Base-by-base conservation (phyloP, 495 filamentous ascomycete genomes). In the Penicillium daleae region DNA sequence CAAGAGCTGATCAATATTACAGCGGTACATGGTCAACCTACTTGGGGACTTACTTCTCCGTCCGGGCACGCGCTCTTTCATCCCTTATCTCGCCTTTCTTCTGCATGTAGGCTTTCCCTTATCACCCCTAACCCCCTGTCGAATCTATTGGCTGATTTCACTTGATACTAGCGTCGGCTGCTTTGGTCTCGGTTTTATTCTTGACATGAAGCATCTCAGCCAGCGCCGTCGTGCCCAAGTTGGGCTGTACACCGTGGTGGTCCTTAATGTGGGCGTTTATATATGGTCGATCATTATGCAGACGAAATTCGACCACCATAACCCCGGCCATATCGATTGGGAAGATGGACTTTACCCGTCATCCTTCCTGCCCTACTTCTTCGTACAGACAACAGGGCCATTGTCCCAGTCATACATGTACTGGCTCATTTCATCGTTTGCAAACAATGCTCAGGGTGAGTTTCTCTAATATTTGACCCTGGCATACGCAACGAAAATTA, bases 231-330 rank as follows among this genome's bases (percentile, higher is more conserved):
- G 71, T 10, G 71, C 71, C 51, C 68, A 74, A 53, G 59, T 74
- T 22, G 71, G 71, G 15, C 61, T 74, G 9, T 71, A 64, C 48
- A 74, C 57, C 4, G 71, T 74, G 29, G 68, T 71, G 7, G 58
- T 71, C 15, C 65, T 74, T 17, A 74, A 74, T 21, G 60, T 70
- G 22, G 71, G 66, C 19, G 68, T 74, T 3, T 74, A 74, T 13
- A 68, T 71, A 40, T 74, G 71, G 71, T 70, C 68, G n/a, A 74
- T 74, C 10, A 65, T 70, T 4, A 74, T 74, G 68, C 68, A 74
- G 39, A 48, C 42, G 8, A 66, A 60, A 52, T 74, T 74, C 40
- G 60, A 70, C 33, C 61, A 52, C 49, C 52, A 74, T 37, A 21
- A 70, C 32, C 71, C 71, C 17, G 71, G 71, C 9, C 9, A 64